Evolutionary conservation across 768 basidiomycete species (phyloP), one percentile per base, ranked within the genome.

Genomic region (Pleurotus tuoliensis): DNA sequence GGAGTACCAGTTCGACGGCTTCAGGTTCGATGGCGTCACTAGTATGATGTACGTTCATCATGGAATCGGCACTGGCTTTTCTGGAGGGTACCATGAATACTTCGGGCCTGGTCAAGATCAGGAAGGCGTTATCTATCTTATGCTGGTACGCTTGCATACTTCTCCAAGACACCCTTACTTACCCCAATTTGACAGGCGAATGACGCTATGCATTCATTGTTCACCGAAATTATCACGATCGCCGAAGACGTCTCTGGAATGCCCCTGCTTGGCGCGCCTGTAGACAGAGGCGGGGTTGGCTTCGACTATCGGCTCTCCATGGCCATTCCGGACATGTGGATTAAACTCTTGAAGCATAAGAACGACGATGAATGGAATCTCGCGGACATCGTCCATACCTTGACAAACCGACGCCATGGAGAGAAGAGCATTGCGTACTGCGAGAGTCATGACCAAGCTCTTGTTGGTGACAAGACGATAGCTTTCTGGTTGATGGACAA

Each of bases 401-500:
- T 99, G 59, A 94, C 82, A 18, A 97, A 99, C 71, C 81, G 97
- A 56, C 82, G 97, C 38, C 74, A 94, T 64, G 82, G 85, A 20
- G 97, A 99, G 76, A 92, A 86, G 75, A 94, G 90, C 62, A 84
- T 99, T 50, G 92, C 94, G 0, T 94, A 93, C 55, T 90, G 88
- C 51, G 97, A 99, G 73, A 94, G 91, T 63, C 97, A 98, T 62
- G 96, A 98, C 71, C 97, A 99, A 69, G 96, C 97, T 12, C 81
- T 99, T 25, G 97, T 99, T 0, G 97, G 97, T 11, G 97, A 99
- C 76, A 99, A 99, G 77, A 98, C 96, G 2, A 66, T 99, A 45
- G 97, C 97, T 3, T 99, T 99, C 73, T 99, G 97, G 97, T 73
- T 98, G 57, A 99, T 99, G 97, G 97, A 99, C 72, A 96, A 96